A percentile compares a stretch with the other conserved stretches of the same genome.
These are phyloP conservation scores for Sphagnum fallax DNA, from an alignment of 228 moss, liverwort and hornwort species.

Conservation along the genomic window DNA sequence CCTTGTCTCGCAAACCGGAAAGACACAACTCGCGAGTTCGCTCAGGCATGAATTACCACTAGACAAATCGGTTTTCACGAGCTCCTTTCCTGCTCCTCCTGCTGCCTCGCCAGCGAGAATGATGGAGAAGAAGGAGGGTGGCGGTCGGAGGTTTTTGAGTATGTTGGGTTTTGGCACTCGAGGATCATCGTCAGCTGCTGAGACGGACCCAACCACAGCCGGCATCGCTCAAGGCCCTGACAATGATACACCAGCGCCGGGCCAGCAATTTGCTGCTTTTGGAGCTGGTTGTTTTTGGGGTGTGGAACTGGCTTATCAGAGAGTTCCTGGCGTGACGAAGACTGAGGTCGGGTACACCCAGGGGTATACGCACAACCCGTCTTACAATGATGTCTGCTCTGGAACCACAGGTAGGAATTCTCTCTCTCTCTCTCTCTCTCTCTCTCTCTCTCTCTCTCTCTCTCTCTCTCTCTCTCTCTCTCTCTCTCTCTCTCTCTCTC, in stretches of 20 bases:
- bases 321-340: slow-evolving; percentile 61
- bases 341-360: slow-evolving; percentile 79
- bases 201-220: slow-evolving; percentile 19
- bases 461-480: too few species aligned
- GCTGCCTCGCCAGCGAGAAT: background rate
- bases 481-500: too few species aligned
- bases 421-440: too few species aligned
- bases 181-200: slow-evolving; percentile 2
- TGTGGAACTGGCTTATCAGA: slow-evolving; percentile 78
- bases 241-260: slow-evolving; percentile 40
- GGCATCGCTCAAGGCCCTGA: slow-evolving; percentile 60
- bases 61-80: background rate
- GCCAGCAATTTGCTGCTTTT: slow-evolving; percentile 54
- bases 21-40: background rate
- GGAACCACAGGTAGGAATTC: slow-evolving; percentile 37
- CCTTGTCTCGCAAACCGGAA: background rate
- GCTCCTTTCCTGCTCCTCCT: background rate
- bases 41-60: too few species aligned
- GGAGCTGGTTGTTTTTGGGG: slow-evolving; percentile 94
- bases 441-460: too few species aligned
- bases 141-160: slow-evolving; percentile 12
- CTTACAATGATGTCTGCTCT: slow-evolving; percentile 58
- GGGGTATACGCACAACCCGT: slow-evolving; percentile 41
- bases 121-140: slow-evolving; percentile 2
- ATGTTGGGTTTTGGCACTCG: slow-evolving; percentile 60